A percentile compares a stretch with the other conserved stretches of the same genome.
Evolutionary conservation across 352 stramenopile species (phyloP).

Genomic region (Phytophthora sp.): DNA sequence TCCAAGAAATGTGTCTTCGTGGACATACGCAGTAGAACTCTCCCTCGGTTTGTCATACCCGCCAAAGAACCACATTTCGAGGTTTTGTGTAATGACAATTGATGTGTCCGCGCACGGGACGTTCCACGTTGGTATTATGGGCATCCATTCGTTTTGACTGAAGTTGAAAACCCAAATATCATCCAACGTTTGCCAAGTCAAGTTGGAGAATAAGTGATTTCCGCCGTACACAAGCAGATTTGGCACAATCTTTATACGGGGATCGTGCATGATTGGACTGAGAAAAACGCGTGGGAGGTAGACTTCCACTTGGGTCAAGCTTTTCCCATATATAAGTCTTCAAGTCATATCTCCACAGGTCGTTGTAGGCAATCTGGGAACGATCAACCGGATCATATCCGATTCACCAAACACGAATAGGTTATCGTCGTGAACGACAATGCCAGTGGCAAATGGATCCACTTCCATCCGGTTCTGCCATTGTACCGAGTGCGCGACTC

Average conservation of each 20-base stretch:
- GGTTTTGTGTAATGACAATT: constrained; percentile 46
- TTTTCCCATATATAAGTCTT: constrained; percentile 46
- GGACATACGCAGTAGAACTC: constrained; percentile 69
- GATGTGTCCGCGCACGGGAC: constrained; percentile 72
- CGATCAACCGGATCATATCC: constrained; percentile 55
- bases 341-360: constrained; percentile 74
- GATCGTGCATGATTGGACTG: constrained; percentile 55
- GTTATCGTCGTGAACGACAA: constrained; percentile 52
- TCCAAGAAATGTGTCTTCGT: constrained; percentile 62
- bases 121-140: constrained; percentile 18
- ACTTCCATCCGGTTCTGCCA: no score
- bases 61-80: constrained; percentile 76
- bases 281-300: constrained; percentile 61
- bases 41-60: constrained; percentile 68
- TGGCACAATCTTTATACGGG: constrained; percentile 18
- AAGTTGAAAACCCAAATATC: constrained; percentile 73
- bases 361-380: constrained; percentile 55
- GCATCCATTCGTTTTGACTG: constrained; percentile 44
- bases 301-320: constrained; percentile 31
- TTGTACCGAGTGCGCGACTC: constrained; percentile 38
- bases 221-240: constrained; percentile 70
- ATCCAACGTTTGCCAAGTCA: constrained; percentile 53
- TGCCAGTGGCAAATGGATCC: constrained; percentile 60
- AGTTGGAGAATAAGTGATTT: constrained; percentile 54
- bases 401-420: constrained; percentile 79